Evolutionary conservation across 2,329 filamentous ascomycete species (phyloP), one percentile per base, ranked within the genome.

Genomic region (Botryosphaeria dothidea): DNA sequence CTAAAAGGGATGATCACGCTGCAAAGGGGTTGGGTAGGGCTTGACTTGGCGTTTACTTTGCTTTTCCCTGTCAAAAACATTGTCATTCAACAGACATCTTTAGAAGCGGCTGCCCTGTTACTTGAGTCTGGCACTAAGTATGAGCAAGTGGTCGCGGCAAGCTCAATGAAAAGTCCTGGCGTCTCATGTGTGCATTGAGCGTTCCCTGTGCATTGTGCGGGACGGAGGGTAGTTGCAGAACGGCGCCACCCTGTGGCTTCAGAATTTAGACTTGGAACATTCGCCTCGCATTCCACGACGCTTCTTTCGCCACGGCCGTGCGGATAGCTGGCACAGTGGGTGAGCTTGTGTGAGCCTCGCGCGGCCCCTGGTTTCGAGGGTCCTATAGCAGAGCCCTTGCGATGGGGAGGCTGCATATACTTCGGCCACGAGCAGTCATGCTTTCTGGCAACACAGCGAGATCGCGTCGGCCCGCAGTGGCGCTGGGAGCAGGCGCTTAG

Each of bases 51-150:
- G 36, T 58, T 45, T 45, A 23, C 54, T 58, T 27, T 31, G 27
- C 5, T 29, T 57, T n/a, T 27, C 38, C 51, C 25, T 46, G 51
- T 56, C 51, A 34, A 56, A 58, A 58, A 58, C 15, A 58, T 58
- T 43, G 54, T 58, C 54, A 58, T 34, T 34, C 31, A 34, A 34
- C 34, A 45, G 54, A 58, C 38, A 58, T 58, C 23, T 58, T 58
- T 58, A 58, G 54, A 58, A 58, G 38, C 36, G 54, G 23, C 54
- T 29, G 36, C 15, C 52, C 49, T 43, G 34, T 25, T 43, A 43
- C 34, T 43, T 57, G 36, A 29, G 52, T 43, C 34, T 56, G 34
- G 51, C 51, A 56, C 52, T 27, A 38, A 36, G 49, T 52, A 23
- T 36, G 49, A 34, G 21, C 25, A 41, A 41, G 36, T 17, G 21